phyloP scores from a whole-genome alignment of 345 rosid genomes.

The Rhizophora mangle region DNA sequence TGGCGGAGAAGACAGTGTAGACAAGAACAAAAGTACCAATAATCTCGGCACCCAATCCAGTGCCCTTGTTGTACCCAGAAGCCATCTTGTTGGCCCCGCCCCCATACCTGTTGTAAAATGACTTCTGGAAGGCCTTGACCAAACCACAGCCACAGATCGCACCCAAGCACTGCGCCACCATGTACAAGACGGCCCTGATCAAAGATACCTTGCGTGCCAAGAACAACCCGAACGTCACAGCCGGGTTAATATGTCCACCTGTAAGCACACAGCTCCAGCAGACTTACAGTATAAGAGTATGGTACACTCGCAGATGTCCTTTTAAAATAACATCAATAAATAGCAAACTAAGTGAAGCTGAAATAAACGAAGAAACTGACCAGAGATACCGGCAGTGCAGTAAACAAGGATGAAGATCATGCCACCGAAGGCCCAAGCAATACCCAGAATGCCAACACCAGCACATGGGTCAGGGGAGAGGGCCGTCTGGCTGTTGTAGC shows the following conservation, averaged over 20 bases:
- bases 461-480: constrained; percentile 39
- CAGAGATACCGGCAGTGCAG: constrained; percentile 91
- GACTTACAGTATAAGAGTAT: too few relatives aligned
- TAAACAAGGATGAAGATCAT: constrained; percentile 93
- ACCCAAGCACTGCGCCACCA: constrained; percentile 61
- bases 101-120: constrained; percentile 55
- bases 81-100: constrained; percentile 59
- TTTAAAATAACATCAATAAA: too few relatives aligned
- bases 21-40: constrained; percentile 76
- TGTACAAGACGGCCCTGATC: constrained; percentile 47
- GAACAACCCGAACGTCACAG: constrained; percentile 57
- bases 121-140: constrained; percentile 48
- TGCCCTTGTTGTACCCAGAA: constrained; percentile 51
- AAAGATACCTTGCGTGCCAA: constrained; percentile 51
- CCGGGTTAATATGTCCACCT: constrained; percentile 69
- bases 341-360: not conserved
- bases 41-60: constrained; percentile 70
- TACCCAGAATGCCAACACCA: constrained; percentile 84
- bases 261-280: not conserved
- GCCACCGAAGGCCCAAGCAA: constrained; percentile 97
- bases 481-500: constrained; percentile 61
- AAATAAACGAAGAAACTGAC: constrained; percentile 28
- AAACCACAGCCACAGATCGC: constrained; percentile 55
- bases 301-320: too few relatives aligned
- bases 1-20: constrained; percentile 77